phyloP scores from a whole-genome alignment of 371 early-diverging fungal genomes.

The Coemansia sp. region DNA sequence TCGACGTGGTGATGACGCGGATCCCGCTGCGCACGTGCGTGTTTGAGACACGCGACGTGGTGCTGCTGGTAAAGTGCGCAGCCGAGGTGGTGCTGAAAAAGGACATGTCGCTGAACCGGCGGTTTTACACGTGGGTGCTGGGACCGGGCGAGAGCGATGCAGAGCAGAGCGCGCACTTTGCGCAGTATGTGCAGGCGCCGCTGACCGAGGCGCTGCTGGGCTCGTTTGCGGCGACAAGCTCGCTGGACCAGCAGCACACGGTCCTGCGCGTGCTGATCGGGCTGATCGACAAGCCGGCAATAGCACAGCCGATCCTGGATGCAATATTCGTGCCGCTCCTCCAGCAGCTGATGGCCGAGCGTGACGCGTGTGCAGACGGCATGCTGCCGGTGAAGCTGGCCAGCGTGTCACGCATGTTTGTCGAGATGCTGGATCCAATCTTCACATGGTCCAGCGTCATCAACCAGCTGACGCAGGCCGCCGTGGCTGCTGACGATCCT shows the following conservation, averaged over 20 bases:
- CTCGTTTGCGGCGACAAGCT: constrained; percentile 53
- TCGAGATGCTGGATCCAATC: constrained; percentile 83
- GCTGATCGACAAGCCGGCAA: constrained; percentile 81
- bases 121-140: constrained; percentile 88
- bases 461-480: constrained; percentile 51
- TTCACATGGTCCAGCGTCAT: constrained; percentile 76
- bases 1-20: constrained; percentile 80
- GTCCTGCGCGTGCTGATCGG: constrained; percentile 82
- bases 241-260: constrained; percentile 60
- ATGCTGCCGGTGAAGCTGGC: constrained; percentile 56
- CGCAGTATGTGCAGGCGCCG: constrained; percentile 48
- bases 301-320: constrained; percentile 76
- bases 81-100: constrained; percentile 79
- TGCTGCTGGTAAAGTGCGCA: constrained; percentile 69
- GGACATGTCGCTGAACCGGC: constrained; percentile 92
- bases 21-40: constrained; percentile 61
- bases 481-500: constrained; percentile 1
- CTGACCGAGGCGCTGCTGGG: constrained; percentile 57
- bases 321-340: constrained; percentile 71
- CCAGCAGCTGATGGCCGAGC: constrained; percentile 55
- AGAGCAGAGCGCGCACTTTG: constrained; percentile 55
- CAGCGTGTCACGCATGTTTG: constrained; percentile 82
- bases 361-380: constrained; percentile 4
- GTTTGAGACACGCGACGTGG: constrained; percentile 42
- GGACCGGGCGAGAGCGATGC: constrained; percentile 53